These are phyloP conservation scores for Plasmodium gallinaceum DNA, from an alignment of 169 alveolate genomes.

Conservation along the genomic window DNA sequence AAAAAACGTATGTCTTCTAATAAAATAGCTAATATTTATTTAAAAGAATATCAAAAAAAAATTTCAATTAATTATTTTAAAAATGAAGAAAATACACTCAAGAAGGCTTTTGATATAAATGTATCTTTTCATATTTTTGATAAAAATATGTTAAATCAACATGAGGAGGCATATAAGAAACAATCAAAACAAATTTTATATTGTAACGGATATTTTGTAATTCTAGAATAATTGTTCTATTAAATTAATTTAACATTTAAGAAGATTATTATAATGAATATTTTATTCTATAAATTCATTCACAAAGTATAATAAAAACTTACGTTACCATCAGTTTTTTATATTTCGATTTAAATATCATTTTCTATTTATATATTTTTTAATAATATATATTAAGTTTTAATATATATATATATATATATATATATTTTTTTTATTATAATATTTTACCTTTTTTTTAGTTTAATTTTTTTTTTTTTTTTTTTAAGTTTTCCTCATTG, in stretches of 20 bases:
- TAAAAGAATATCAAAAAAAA: background rate
- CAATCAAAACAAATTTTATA: background rate
- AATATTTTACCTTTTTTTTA: too few species aligned
- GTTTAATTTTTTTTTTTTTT: too few species aligned
- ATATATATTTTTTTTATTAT: too few species aligned
- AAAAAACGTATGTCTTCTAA: background rate
- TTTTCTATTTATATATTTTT: too few species aligned
- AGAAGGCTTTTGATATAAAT: constrained; percentile 38
- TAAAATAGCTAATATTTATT: background rate
- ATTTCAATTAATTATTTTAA: constrained; percentile 11
- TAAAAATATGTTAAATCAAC: background rate
- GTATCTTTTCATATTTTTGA: constrained; percentile 2
- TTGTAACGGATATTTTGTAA: background rate
- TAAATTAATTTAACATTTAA: background rate
- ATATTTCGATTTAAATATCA: too few species aligned
- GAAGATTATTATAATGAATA: background rate
- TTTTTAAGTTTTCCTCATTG: too few species aligned
- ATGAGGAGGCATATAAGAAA: background rate
- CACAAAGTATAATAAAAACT: too few species aligned
- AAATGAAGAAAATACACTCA: constrained; percentile 38
- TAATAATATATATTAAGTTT: too few species aligned
- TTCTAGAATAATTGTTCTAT: background rate
- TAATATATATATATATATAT: too few species aligned
- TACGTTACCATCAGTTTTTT: too few species aligned
- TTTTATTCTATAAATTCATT: too few species aligned